phyloP scores from a whole-genome alignment of 139 green algal genomes.

The Chlamydomonas asymmetrica region DNA sequence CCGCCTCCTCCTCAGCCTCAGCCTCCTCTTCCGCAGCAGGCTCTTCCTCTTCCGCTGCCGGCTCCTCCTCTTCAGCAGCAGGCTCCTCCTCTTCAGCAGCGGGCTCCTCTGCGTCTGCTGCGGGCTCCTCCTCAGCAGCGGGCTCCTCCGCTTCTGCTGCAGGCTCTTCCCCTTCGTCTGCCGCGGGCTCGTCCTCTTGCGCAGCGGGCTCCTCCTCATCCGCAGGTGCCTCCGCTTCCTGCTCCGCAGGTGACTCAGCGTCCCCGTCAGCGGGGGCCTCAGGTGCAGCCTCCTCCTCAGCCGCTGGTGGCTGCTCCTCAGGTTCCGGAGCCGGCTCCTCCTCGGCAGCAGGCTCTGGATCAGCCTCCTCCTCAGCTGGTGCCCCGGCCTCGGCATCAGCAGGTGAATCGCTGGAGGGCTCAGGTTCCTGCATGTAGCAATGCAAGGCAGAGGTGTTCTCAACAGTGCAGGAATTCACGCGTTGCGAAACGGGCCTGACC shows the following conservation, averaged over 20 bases:
- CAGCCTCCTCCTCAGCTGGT: too few species aligned
- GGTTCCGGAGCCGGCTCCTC: neutral
- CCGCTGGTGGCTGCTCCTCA: neutral
- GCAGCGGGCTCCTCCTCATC: neutral
- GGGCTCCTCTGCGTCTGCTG: neutral
- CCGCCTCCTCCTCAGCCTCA: neutral
- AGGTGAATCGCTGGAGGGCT: too few species aligned
- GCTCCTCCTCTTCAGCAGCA: too few species aligned
- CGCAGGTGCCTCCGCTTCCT: neutral
- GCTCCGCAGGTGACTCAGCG: neutral
- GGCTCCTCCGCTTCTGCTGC: neutral
- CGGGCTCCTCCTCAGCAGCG: neutral
- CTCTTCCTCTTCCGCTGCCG: neutral
- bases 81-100: conserved; percentile 6
- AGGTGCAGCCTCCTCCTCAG: neutral
- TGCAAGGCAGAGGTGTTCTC: too few species aligned
- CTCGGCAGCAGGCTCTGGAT: neutral
- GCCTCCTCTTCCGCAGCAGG: neutral
- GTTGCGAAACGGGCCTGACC: too few species aligned
- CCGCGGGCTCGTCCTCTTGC: neutral
- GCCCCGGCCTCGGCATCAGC: neutral
- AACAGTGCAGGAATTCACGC: too few species aligned
- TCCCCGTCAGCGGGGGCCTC: neutral
- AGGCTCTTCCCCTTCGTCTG: neutral
- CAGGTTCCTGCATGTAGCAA: too few species aligned